Base-by-base conservation (phyloP, 306 rosid species). In the Acmispon strigosus region DNA sequence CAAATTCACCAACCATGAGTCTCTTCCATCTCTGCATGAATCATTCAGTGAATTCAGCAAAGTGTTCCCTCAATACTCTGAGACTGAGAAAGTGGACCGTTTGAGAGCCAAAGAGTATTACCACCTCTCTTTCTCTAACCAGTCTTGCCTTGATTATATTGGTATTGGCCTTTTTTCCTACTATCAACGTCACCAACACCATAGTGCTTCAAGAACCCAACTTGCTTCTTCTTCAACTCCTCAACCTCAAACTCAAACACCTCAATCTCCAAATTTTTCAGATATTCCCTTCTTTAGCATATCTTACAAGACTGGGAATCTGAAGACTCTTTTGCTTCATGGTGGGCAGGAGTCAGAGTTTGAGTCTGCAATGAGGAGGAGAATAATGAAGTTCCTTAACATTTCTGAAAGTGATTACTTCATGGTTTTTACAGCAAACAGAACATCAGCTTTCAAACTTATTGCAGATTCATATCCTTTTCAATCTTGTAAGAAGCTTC, bases 131-230 rank as follows among this genome's bases (percentile, higher is more conserved):
- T 76, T 77, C 65, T 86, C 94, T 37, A 76, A 75, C 63, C 92
- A 85, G 14, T 80, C 90, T 76, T 91, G 96, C 76, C 97, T 90
- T 68, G 97, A 94, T 81, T 94, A 91, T 51, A 87, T 90, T 55
- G 99, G 99, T 32, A 90, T 89, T 39, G 97, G 99, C 71, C 96
- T 94, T 34, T 94, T 94, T 80, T 91, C 98, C 2, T 83, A 86
- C 27, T 82, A 78, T 29, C 98, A 93, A 55, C 76, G 79, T 12
- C 94, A 88, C 71, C 80, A 76, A 41, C 78, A 77, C 29, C 83
- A 79, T 22, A 79, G 68, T 64, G 36, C 86, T 39, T 61, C 81
- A 43, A 72, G 70, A 77, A 51, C 77, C 60, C 85, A 78, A 44
- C 56, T 62, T 48, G 77, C 91, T 14, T 75, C 83, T 48, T 62